Base-by-base conservation (phyloP, 306 rosid species). In the Malus asiatica region DNA sequence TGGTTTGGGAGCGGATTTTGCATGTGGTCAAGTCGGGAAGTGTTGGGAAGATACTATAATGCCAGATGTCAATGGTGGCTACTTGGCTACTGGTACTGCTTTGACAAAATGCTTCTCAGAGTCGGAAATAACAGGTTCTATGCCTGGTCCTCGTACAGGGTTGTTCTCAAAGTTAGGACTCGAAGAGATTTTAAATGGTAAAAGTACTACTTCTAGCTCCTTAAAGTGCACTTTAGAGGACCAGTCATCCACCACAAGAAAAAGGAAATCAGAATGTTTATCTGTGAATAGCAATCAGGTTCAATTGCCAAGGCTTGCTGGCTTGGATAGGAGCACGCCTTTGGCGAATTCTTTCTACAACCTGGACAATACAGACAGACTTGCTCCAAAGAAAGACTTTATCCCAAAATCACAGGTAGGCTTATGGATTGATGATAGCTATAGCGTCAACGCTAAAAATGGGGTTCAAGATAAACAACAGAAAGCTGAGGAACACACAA, bases 91-190 rank as follows among this genome's bases (percentile, higher is more conserved):
- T 8, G 64, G 74, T 80, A 30, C 82, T 55, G 75, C 74, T 65
- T 79, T 76, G 71, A 75, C 83, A 72, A 88, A 86, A 65, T 76
- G 85, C 74, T 9, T 79, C 44, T 77, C 92, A 46, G 91, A 85
- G 69, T 63, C 76, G 29, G 86, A 83, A 76, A 32, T 33, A 16
- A 51, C 55, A 16, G 76, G 73, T 80, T 68, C 90, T 27, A 40
- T 15, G 16, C 64, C 84, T 32, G 71, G 77, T 38, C 83, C 87
- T 18, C 67, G 69, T 57, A 89, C 87, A 74, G 87, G 98, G 27
- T 71, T 92, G 27, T 94, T 92, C 79, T 85, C 93, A 2, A 90
- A 91, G 72, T 83, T 88, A 40, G 92, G 90, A 57, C 80, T 88
- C 32, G 91, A 88, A 77, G 89, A 86, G 79, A 89, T 90, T 81